phyloP scores from a whole-genome alignment of 805 yeast species.

The Candida morakotiae region DNA sequence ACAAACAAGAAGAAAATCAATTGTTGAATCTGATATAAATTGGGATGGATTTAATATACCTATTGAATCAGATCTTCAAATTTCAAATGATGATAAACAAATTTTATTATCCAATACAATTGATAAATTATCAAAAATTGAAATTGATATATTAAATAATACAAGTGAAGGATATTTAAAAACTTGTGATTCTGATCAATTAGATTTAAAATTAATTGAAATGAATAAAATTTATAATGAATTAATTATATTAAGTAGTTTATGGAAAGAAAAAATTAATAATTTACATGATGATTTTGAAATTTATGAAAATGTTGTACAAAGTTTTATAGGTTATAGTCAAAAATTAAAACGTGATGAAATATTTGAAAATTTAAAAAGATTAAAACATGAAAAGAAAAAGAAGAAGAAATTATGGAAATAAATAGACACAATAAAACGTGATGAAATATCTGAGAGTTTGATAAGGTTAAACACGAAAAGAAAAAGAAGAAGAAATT shows the following conservation, averaged over 20 bases:
- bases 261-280: slow-evolving; percentile 50
- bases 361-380: slow-evolving; percentile 28
- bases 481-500: slow-evolving; percentile 12
- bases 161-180: slow-evolving; percentile 12
- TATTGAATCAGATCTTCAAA: neutral
- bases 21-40: slow-evolving; percentile 25
- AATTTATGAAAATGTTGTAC: slow-evolving; percentile 83
- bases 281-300: slow-evolving; percentile 61
- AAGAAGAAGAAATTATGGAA: slow-evolving; percentile 13
- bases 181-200: slow-evolving; percentile 21
- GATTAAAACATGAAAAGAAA: slow-evolving; percentile 20
- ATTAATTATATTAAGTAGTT: slow-evolving; percentile 26
- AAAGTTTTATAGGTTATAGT: slow-evolving; percentile 85
- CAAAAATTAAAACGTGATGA: slow-evolving; percentile 66
- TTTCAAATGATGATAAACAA: slow-evolving; percentile 12
- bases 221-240: slow-evolving; percentile 21
- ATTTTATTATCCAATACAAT: slow-evolving; percentile 20
- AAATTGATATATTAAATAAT: slow-evolving; percentile 31
- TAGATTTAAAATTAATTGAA: slow-evolving; percentile 35
- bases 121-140: slow-evolving; percentile 25
- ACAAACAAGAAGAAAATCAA: slow-evolving; percentile 16
- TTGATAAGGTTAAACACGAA: slow-evolving; percentile 24
- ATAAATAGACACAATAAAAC: slow-evolving; percentile 32
- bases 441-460: slow-evolving; percentile 40
- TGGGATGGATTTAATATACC: slow-evolving; percentile 34